Percentiles rank a stretch among this genome's conserved stretches.
Evolutionary conservation across 768 basidiomycete genomes (phyloP).

Genomic region (Chlorophyllum brunneum): DNA sequence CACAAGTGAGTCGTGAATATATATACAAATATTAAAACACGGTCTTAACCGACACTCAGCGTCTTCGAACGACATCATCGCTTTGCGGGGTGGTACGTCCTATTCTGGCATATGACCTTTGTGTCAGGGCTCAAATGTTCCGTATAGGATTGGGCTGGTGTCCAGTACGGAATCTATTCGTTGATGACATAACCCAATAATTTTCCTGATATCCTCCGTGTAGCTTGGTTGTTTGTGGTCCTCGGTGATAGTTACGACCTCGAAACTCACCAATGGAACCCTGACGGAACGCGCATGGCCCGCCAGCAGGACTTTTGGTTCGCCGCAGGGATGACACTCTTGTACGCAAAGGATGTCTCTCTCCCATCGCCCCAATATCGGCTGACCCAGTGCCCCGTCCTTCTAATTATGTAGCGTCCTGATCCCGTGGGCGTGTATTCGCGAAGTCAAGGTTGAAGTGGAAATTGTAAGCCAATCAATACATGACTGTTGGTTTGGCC

Average conservation of each 20-base stretch:
- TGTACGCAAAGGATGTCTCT: conserved; percentile 38
- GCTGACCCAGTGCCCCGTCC: neutral
- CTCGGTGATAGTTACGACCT: conserved; percentile 64
- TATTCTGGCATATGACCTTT: neutral
- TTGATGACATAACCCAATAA: neutral
- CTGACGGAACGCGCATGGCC: conserved; percentile 52
- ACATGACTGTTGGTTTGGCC: neutral
- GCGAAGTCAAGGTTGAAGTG: conserved; percentile 72
- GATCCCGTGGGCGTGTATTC: conserved; percentile 74
- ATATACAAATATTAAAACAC: neutral
- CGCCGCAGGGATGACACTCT: conserved; percentile 65
- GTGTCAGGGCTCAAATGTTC: conserved; percentile 7
- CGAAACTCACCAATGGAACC: conserved; percentile 53
- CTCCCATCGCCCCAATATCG: neutral
- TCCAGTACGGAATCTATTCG: conserved; percentile 40
- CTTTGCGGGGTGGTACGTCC: conserved; percentile 70
- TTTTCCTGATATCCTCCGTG: conserved; percentile 7
- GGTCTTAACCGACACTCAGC: conserved; percentile 28
- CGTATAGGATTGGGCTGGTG: conserved; percentile 41
- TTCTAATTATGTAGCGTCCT: conserved; percentile 42
- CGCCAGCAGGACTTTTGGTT: conserved; percentile 82
- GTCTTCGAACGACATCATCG: conserved; percentile 82
- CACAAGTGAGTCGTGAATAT: conserved; percentile 56
- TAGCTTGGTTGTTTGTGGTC: conserved; percentile 67
- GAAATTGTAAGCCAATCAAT: conserved; percentile 56